phyloP scores from a whole-genome alignment of 345 rosid species.

The Reutealis trisperma region DNA sequence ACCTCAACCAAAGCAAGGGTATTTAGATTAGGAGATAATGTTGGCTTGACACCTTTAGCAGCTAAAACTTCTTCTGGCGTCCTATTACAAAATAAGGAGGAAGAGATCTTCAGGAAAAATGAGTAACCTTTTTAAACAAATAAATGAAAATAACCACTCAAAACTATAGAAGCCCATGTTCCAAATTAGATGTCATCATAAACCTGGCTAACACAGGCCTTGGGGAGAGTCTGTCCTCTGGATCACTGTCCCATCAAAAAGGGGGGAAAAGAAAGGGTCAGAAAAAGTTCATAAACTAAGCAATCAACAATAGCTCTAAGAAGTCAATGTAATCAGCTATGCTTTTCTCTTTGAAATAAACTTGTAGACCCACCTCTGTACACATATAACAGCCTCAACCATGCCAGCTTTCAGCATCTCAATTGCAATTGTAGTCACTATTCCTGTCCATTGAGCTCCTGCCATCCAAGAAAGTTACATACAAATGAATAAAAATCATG shows the following conservation, averaged over 20 bases:
- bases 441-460: conserved; percentile 99
- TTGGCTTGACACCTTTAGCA: conserved; percentile 95
- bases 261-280: neutral
- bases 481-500: conserved; percentile 10
- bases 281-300: neutral
- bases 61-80: conserved; percentile 97
- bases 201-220: conserved; percentile 94
- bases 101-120: neutral
- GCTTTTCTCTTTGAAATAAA: neutral
- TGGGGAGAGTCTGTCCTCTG: conserved; percentile 84
- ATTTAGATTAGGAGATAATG: conserved; percentile 86
- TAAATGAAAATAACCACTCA: conserved; percentile 2
- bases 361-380: conserved; percentile 63
- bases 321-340: neutral
- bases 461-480: conserved; percentile 22
- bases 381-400: conserved; percentile 96
- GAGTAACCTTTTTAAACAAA: neutral
- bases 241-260: conserved; percentile 58
- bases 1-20: conserved; percentile 94
- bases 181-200: conserved; percentile 20
- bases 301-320: neutral
- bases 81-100: conserved; percentile 34
- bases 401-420: conserved; percentile 86
- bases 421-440: conserved; percentile 90
- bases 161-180: conserved; percentile 9